Conservation (phyloP, 192 early-diverging fungal genomes). For the Gaertneriomyces semiglobifer region DNA sequence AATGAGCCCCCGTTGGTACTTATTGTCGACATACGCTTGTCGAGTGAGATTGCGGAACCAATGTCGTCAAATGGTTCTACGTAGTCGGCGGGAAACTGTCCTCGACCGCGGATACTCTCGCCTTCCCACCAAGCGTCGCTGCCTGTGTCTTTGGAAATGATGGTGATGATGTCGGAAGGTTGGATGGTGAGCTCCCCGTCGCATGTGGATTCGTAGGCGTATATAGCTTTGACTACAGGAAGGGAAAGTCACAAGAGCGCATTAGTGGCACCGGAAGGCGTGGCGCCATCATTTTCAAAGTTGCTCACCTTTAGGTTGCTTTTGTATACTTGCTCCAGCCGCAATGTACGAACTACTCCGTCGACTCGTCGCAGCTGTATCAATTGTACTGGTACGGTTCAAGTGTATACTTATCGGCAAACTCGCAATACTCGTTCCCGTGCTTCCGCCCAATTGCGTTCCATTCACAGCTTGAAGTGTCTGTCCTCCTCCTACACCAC, state of each 20-base stretch:
- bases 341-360: too few species aligned
- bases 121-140: constrained; percentile 95
- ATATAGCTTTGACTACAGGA: constrained; percentile 47
- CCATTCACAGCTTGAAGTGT: too few species aligned
- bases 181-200: constrained; percentile 86
- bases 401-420: too few species aligned
- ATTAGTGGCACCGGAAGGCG: background rate
- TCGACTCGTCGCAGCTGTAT: too few species aligned
- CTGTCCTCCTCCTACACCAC: background rate
- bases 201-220: constrained; percentile 83
- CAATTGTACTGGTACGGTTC: too few species aligned
- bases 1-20: too few species aligned
- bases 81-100: constrained; percentile 95
- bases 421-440: too few species aligned
- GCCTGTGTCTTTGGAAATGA: constrained; percentile 44
- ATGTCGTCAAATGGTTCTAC: constrained; percentile 44
- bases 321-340: background rate
- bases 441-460: too few species aligned
- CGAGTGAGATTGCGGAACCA: too few species aligned
- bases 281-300: background rate
- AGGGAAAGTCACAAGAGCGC: background rate
- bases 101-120: constrained; percentile 49
- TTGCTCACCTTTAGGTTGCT: background rate
- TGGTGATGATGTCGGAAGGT: constrained; percentile 38
- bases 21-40: too few species aligned